A percentile compares a stretch with the other conserved stretches of the same genome.
Evolutionary conservation across 768 basidiomycete species (phyloP).

Genomic region (Hypholoma sublateritium): DNA sequence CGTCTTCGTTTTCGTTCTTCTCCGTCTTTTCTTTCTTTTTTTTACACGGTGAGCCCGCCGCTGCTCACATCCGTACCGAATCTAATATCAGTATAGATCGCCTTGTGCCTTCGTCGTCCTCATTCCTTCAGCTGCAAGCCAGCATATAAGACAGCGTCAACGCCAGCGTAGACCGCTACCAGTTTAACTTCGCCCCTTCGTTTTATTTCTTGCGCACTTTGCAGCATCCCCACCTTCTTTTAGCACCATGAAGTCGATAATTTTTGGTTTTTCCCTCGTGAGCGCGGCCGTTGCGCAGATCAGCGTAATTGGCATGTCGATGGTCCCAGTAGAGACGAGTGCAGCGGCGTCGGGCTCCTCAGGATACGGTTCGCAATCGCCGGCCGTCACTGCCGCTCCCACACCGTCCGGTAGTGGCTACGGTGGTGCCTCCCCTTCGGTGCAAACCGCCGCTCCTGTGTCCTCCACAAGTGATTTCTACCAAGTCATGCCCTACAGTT

Average conservation of each 20-base stretch:
- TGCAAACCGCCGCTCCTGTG: conserved; percentile 32
- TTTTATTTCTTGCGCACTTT: conserved; percentile 36
- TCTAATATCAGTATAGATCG: neutral
- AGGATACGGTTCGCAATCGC: neutral
- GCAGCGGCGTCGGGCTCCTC: conserved; percentile 14
- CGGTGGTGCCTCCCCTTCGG: conserved; percentile 30
- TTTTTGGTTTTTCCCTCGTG: conserved; percentile 58
- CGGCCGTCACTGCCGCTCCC: conserved; percentile 22
- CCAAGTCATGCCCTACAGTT: conserved; percentile 55
- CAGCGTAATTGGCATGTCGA: conserved; percentile 43
- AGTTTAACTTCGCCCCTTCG: conserved; percentile 33
- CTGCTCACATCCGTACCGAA: neutral
- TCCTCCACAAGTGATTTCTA: conserved; percentile 38
- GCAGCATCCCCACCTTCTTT: conserved; percentile 42
- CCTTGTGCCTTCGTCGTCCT: conserved; percentile 25
- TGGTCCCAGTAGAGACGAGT: conserved; percentile 30
- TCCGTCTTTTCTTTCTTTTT: conserved; percentile 35
- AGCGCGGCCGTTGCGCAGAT: conserved; percentile 59
- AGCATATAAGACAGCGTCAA: conserved; percentile 71
- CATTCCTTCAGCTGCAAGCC: conserved; percentile 61
- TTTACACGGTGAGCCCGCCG: conserved; percentile 40
- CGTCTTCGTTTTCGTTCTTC: conserved; percentile 41
- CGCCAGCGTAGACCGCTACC: conserved; percentile 72
- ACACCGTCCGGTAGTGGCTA: conserved; percentile 21
- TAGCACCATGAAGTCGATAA: conserved; percentile 53